phyloP scores from a whole-genome alignment of 2,329 filamentous ascomycete species.

The Fusarium concolor region DNA sequence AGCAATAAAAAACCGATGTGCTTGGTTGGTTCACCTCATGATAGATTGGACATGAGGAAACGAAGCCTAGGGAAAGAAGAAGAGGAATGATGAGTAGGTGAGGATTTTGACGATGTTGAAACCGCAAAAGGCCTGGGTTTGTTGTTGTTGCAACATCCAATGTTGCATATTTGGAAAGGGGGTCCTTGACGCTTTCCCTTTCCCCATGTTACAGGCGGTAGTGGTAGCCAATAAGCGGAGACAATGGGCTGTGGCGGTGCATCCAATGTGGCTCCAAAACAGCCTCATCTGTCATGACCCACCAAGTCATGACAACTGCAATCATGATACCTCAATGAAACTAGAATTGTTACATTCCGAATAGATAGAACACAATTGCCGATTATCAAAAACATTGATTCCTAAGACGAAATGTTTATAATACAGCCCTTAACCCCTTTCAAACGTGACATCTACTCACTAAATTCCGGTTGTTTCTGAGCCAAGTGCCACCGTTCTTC shows the following conservation, averaged over 20 bases:
- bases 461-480: background rate
- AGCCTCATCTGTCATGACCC: background rate
- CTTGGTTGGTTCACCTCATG: slow-evolving; percentile 37
- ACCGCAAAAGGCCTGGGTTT: slow-evolving; percentile 19
- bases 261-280: slow-evolving; percentile 28
- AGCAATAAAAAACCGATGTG: background rate
- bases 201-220: slow-evolving; percentile 18
- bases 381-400: background rate
- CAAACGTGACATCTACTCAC: background rate
- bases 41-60: slow-evolving; percentile 11
- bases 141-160: slow-evolving; percentile 22
- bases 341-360: slow-evolving; percentile 6
- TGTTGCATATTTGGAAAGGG: slow-evolving; percentile 32
- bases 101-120: slow-evolving; percentile 28
- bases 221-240: slow-evolving; percentile 34
- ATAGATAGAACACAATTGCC: background rate
- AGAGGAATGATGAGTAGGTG: background rate
- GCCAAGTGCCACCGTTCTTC: slow-evolving; percentile 1
- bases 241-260: slow-evolving; percentile 31
- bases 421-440: background rate
- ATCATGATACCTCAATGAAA: slow-evolving; percentile 14
- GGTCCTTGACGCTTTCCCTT: slow-evolving; percentile 34
- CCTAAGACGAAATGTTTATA: background rate
- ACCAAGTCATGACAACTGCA: background rate
- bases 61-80: slow-evolving; percentile 6